Conservation (phyloP, 331 rosid species). For the Malus hybrid region DNA sequence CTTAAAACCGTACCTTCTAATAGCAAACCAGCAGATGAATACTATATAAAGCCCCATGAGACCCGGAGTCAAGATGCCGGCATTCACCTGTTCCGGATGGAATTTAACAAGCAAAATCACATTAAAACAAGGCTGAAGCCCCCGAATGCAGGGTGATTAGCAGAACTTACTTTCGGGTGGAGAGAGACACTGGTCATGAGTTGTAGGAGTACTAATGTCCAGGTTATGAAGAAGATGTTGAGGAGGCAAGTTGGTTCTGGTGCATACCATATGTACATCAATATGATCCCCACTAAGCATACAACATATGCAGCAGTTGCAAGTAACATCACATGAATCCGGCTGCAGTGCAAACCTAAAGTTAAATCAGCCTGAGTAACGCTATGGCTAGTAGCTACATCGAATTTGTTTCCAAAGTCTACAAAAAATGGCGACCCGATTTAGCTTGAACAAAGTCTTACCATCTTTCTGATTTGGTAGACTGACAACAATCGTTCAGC, state of each 20-base stretch:
- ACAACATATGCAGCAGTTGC: slow-evolving; percentile 51
- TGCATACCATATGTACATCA: slow-evolving; percentile 81
- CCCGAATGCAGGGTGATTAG: background rate
- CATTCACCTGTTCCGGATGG: slow-evolving; percentile 53
- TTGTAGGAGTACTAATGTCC: slow-evolving; percentile 70
- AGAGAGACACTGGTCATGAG: slow-evolving; percentile 78
- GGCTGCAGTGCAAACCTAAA: slow-evolving; percentile 39
- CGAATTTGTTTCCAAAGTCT: background rate
- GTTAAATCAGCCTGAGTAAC: background rate
- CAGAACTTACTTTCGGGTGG: slow-evolving; percentile 57
- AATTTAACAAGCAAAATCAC: slow-evolving; percentile 13
- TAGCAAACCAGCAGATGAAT: slow-evolving; percentile 94
- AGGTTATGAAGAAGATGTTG: slow-evolving; percentile 74
- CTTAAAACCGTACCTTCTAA: slow-evolving; percentile 57
- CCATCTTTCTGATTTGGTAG: slow-evolving; percentile 75
- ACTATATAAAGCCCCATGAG: slow-evolving; percentile 92
- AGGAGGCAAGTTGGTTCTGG: slow-evolving; percentile 71
- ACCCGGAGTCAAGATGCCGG: slow-evolving; percentile 80
- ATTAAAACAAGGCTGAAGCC: slow-evolving; percentile 3
- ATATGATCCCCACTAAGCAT: slow-evolving; percentile 55
- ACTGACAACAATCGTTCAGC: slow-evolving; percentile 61
- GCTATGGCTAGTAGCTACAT: background rate
- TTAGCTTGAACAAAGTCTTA: slow-evolving; percentile 15
- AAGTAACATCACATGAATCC: slow-evolving; percentile 53
- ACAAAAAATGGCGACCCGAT: background rate